Percentiles rank a stretch among this genome's conserved stretches.
These are phyloP conservation scores for Clavispora carvajalis DNA, from an alignment of 805 yeast species.

Conservation along the genomic window DNA sequence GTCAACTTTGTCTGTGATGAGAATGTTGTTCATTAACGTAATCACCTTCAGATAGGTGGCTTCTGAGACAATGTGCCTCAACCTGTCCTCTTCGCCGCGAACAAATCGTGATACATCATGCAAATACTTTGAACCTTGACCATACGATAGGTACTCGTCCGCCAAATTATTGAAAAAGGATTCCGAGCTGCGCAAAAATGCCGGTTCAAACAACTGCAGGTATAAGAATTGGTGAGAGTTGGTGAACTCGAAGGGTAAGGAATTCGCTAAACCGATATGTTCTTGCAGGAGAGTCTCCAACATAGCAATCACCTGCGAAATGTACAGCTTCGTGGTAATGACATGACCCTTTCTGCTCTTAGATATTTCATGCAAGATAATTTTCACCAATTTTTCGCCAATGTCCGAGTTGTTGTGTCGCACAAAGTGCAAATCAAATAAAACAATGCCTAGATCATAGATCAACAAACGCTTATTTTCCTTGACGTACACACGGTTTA, in stretches of 20 bases:
- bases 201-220: slow-evolving; percentile 60
- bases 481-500: slow-evolving; percentile 79
- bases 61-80: slow-evolving; percentile 46
- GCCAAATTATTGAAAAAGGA: slow-evolving; percentile 49
- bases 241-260: slow-evolving; percentile 7
- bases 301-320: slow-evolving; percentile 64
- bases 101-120: slow-evolving; percentile 48
- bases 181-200: slow-evolving; percentile 49
- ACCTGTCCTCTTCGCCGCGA: slow-evolving; percentile 56
- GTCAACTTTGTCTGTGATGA: slow-evolving; percentile 54
- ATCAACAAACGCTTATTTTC: slow-evolving; percentile 58
- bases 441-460: slow-evolving; percentile 67
- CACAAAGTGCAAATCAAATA: slow-evolving; percentile 60
- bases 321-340: slow-evolving; percentile 50
- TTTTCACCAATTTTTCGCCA: slow-evolving; percentile 44
- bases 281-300: slow-evolving; percentile 56
- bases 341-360: slow-evolving; percentile 50
- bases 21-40: slow-evolving; percentile 51
- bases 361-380: slow-evolving; percentile 51
- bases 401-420: slow-evolving; percentile 44
- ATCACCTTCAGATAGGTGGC: slow-evolving; percentile 48
- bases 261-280: slow-evolving; percentile 4
- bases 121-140: slow-evolving; percentile 51
- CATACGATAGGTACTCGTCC: slow-evolving; percentile 35
- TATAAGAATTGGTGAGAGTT: slow-evolving; percentile 45